Evolutionary conservation across 345 rosid species (phyloP).

Genomic region (Populus tremula): DNA sequence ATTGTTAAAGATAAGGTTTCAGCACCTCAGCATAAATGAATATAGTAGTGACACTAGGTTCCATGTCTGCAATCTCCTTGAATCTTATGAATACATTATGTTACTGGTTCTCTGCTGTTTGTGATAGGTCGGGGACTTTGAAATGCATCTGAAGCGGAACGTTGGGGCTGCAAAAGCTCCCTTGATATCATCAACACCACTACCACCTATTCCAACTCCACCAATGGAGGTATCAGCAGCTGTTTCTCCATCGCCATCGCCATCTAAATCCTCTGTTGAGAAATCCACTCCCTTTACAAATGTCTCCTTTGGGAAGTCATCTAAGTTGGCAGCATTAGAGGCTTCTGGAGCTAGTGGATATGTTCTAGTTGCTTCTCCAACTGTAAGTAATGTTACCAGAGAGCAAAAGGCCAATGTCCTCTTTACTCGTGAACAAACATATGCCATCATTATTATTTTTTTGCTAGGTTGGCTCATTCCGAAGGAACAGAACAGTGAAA

Average conservation of each 20-base stretch:
- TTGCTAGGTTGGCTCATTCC: constrained; percentile 72
- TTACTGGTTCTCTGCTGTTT: constrained; percentile 6
- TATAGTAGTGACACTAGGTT: neutral
- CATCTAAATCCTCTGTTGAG: constrained; percentile 51
- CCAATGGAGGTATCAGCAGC: constrained; percentile 65
- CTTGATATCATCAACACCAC: constrained; percentile 51
- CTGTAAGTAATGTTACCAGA: constrained; percentile 37
- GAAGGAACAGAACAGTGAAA: constrained; percentile 67
- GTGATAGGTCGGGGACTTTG: constrained; percentile 76
- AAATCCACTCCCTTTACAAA: constrained; percentile 61
- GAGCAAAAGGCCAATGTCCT: neutral
- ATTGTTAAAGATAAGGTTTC: neutral
- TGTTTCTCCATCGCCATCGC: constrained; percentile 38
- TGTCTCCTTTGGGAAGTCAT: constrained; percentile 56
- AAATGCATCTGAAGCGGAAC: constrained; percentile 83
- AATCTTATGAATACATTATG: neutral
- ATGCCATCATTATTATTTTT: neutral
- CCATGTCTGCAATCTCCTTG: neutral
- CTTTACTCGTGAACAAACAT: neutral
- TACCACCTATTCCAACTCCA: constrained; percentile 81
- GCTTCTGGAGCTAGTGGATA: constrained; percentile 67
- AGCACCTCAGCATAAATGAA: neutral
- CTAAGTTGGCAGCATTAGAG: constrained; percentile 75
- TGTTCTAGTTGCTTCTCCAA: constrained; percentile 69
- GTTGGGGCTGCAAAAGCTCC: constrained; percentile 53